A percentile compares a stretch with the other conserved stretches of the same genome.
Evolutionary conservation across 2,329 filamentous ascomycete species (phyloP).

Genomic region (Neodidymelliopsis sp.): DNA sequence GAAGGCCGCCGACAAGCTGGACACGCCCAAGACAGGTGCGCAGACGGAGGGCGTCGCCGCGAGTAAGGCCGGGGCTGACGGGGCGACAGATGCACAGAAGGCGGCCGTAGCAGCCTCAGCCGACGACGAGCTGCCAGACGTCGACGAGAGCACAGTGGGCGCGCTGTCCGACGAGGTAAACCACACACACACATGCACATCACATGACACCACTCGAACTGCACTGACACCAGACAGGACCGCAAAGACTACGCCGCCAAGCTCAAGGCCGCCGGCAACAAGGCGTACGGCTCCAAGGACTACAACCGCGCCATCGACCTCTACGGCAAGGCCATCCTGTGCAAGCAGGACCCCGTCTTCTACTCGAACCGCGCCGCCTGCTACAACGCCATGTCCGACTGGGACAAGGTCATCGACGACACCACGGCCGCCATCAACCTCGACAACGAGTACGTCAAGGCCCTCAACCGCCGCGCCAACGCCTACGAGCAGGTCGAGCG

Average conservation of each 20-base stretch:
- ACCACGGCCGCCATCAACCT: slow-evolving; percentile 93
- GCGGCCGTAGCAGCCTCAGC: slow-evolving; percentile 46
- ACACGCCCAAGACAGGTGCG: slow-evolving; percentile 45
- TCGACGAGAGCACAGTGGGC: slow-evolving; percentile 55
- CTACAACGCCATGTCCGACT: slow-evolving; percentile 90
- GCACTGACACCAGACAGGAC: slow-evolving; percentile 62
- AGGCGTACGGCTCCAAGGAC: slow-evolving; percentile 92
- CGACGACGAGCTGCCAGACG: slow-evolving; percentile 58
- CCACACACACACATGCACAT: background rate
- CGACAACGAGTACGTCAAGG: slow-evolving; percentile 96
- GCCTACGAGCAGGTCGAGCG: slow-evolving; percentile 93
- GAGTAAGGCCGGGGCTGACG: slow-evolving; percentile 19
- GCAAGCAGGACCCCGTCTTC: slow-evolving; percentile 97
- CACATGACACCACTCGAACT: background rate
- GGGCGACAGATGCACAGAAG: slow-evolving; percentile 42
- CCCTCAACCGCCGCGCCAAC: slow-evolving; percentile 92
- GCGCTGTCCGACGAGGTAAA: slow-evolving; percentile 53
- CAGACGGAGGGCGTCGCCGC: background rate
- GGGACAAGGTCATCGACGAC: slow-evolving; percentile 96
- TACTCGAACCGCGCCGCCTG: slow-evolving; percentile 99
- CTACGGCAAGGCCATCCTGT: slow-evolving; percentile 94
- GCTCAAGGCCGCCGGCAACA: slow-evolving; percentile 94
- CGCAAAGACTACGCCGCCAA: slow-evolving; percentile 87
- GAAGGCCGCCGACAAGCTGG: slow-evolving; percentile 57
- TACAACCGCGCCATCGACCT: slow-evolving; percentile 93